Conservation (phyloP, 768 basidiomycete species). For the Pisolithus albus region DNA sequence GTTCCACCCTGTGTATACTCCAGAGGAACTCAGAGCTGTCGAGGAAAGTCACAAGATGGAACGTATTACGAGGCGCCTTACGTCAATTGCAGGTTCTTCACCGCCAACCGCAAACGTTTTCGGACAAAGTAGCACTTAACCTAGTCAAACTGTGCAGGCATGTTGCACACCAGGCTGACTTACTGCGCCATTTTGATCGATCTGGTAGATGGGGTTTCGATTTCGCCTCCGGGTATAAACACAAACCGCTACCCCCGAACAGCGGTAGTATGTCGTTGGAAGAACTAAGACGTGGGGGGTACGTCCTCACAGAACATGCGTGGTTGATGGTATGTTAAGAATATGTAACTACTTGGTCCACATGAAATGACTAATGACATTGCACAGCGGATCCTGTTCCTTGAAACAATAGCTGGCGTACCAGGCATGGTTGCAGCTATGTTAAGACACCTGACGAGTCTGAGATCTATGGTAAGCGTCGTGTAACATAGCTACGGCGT, state of each 20-base stretch:
- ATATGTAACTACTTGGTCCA: slow-evolving; percentile 18
- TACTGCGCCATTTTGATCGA: slow-evolving; percentile 2
- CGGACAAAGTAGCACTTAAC: slow-evolving; percentile 66
- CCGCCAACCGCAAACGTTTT: slow-evolving; percentile 51
- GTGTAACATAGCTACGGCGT: slow-evolving; percentile 2
- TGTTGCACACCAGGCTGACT: slow-evolving; percentile 5
- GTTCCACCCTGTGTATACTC: slow-evolving; percentile 87
- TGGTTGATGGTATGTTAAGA: slow-evolving; percentile 62
- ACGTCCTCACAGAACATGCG: slow-evolving; percentile 62
- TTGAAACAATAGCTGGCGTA: slow-evolving; percentile 91
- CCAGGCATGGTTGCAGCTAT: slow-evolving; percentile 94
- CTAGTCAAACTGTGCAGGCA: slow-evolving; percentile 55
- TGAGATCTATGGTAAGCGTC: slow-evolving; percentile 73
- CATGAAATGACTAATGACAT: slow-evolving; percentile 9
- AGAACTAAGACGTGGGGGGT: slow-evolving; percentile 68
- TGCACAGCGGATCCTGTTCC: slow-evolving; percentile 49
- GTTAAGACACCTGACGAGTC: slow-evolving; percentile 79
- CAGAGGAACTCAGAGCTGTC: slow-evolving; percentile 65
- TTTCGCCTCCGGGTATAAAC: slow-evolving; percentile 78
- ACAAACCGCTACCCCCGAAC: slow-evolving; percentile 51
- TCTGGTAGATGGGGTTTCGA: slow-evolving; percentile 63
- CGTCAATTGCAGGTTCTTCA: slow-evolving; percentile 53
- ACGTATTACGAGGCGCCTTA: not conserved
- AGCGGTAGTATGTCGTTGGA: slow-evolving; percentile 58
- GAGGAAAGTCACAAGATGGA: slow-evolving; percentile 37